A percentile compares a stretch with the other conserved stretches of the same genome.
phyloP scores from a whole-genome alignment of 2,329 filamentous ascomycete species.

The Cercospora sp. region DNA sequence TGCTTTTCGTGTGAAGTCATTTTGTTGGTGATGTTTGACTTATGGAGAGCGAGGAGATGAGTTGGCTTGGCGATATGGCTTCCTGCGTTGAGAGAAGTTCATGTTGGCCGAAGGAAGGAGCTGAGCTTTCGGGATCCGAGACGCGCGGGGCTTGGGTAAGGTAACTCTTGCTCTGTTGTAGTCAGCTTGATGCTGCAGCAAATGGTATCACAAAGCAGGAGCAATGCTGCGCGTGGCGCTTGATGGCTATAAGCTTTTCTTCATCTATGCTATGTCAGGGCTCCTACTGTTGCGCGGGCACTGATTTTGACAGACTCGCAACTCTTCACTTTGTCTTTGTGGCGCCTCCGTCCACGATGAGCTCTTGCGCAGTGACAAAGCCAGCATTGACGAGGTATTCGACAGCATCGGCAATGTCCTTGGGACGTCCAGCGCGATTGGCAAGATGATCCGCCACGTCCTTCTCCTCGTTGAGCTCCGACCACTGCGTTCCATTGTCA shows the following conservation, averaged over 20 bases:
- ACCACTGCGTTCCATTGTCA: constrained; percentile 45
- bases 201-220: not conserved
- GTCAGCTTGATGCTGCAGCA: constrained; percentile 2
- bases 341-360: constrained; percentile 48
- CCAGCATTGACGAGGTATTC: constrained; percentile 44
- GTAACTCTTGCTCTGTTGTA: not conserved
- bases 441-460: constrained; percentile 52
- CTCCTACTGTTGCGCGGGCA: not conserved
- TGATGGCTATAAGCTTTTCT: too few species aligned
- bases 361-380: constrained; percentile 49
- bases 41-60: not conserved
- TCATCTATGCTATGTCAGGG: not conserved
- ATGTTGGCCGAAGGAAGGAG: not conserved
- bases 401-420: constrained; percentile 47
- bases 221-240: not conserved
- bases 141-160: not conserved
- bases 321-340: constrained; percentile 39
- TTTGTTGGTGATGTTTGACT: not conserved
- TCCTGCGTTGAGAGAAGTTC: not conserved
- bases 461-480: constrained; percentile 43
- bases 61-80: not conserved
- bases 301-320: not conserved
- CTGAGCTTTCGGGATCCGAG: not conserved
- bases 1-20: not conserved
- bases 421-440: constrained; percentile 52